Evolutionary conservation across 2,329 filamentous ascomycete genomes (phyloP), one percentile per base, ranked within the genome.

Genomic region (Fusarium sterilihyphosum): DNA sequence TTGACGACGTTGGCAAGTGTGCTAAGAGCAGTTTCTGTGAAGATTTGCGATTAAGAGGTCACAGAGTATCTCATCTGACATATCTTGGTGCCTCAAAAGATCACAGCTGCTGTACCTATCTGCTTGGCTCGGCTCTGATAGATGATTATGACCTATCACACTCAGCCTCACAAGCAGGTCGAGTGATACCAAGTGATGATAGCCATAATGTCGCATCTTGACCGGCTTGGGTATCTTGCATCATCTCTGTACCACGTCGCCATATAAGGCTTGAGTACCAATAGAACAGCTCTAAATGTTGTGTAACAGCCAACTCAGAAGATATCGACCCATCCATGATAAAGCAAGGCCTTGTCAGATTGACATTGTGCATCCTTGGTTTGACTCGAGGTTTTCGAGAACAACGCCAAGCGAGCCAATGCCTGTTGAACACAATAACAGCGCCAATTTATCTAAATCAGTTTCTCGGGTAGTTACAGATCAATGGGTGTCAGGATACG

Each of bases 231-330:
- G 68, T 37, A 57, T n/a, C 60, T 57, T 73, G 68, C 72, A 70
- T 65, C 68, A 74, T 74, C 72, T 74, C 74, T 74, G 72, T 75
- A 50, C 57, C 17, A 54, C 68, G 7, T 53, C 43, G n/a, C 20
- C 20, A 40, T 56, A 52, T 56, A 74, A 58, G 72, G 72, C 72
- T 74, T 73, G 38, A 49, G 49, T 31, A 62, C 70, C 35, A 54
- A 57, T 43, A 44, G n/a, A 46, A 43, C 26, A 59, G 38, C 26
- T 57, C 49, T 40, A 31, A 61, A 57, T 37, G 56, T 20, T 18
- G 68, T 73, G 68, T 47, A 61, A 73, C 68, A 58, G 69, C 69
- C 72, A 73, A 68, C 68, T 63, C 69, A 71, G 68, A 66, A 50
- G 54, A 43, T 57, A 61, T 68, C 13, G 18, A 53, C 33, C 37